Percentiles rank a stretch among this genome's conserved stretches.
These are phyloP conservation scores for Fomitopsis serialis DNA, from an alignment of 768 basidiomycete species.

Conservation along the genomic window DNA sequence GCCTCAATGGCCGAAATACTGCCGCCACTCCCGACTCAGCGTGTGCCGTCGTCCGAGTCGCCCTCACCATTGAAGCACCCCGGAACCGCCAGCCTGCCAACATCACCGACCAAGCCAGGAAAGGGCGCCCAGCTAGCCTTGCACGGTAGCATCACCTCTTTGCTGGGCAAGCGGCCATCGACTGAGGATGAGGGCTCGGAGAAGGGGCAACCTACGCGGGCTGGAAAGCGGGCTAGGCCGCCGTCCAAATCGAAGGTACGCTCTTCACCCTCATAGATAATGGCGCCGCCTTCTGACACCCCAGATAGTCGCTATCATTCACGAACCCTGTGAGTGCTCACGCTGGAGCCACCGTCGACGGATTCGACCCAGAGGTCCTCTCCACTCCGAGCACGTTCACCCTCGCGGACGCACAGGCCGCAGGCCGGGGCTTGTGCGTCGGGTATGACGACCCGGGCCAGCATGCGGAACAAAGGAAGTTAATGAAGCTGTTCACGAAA, in stretches of 20 bases:
- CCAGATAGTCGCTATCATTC: no score
- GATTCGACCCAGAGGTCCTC: not conserved
- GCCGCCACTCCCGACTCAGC: constrained; percentile 7
- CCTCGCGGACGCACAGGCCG: not conserved
- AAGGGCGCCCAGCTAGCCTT: constrained; percentile 48
- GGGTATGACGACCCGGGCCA: constrained; percentile 67
- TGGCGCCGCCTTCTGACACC: no score
- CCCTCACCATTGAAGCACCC: constrained; percentile 33
- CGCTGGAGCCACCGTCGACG: not conserved
- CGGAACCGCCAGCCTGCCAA: constrained; percentile 11
- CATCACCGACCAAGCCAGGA: constrained; percentile 13
- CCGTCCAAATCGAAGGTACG: constrained; percentile 32
- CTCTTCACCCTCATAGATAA: constrained; percentile 6
- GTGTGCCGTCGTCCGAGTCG: constrained; percentile 54
- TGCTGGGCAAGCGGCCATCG: constrained; percentile 63
- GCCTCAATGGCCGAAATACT: not conserved
- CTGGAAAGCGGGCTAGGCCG: constrained; percentile 33
- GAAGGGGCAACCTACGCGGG: constrained; percentile 12
- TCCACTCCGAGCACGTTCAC: not conserved
- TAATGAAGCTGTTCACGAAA: constrained; percentile 50
- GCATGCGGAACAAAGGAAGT: constrained; percentile 47
- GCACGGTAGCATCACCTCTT: constrained; percentile 61
- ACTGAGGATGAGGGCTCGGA: constrained; percentile 18
- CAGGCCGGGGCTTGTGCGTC: constrained; percentile 43
- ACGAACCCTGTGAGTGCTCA: not conserved